Conservation (phyloP, 23 red algal genomes). For the Gracilaria gracilis region DNA sequence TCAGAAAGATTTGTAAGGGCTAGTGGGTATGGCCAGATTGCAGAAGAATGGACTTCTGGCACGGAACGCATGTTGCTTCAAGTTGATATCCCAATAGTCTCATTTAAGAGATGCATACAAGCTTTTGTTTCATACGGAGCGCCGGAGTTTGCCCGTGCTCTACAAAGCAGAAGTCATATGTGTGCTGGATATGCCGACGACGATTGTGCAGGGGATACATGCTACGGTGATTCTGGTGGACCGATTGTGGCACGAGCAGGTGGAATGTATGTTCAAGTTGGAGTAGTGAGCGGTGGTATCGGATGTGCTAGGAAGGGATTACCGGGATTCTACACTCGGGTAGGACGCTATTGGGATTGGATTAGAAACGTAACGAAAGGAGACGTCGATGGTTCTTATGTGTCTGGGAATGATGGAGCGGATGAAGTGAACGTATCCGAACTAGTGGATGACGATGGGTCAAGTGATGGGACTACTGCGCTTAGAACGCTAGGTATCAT, state of each 20-base stretch:
- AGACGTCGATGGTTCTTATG: neutral
- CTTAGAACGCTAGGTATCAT: neutral
- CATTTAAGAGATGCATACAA: constrained; percentile 31
- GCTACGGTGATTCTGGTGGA: constrained; percentile 64
- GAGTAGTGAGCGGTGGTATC: constrained; percentile 48
- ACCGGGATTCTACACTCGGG: constrained; percentile 60
- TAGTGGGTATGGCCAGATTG: constrained; percentile 29
- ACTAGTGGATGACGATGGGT: neutral
- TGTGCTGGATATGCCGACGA: constrained; percentile 63
- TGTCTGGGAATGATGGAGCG: constrained; percentile 21
- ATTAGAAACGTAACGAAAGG: constrained; percentile 33
- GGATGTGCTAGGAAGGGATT: constrained; percentile 59
- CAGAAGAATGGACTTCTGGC: constrained; percentile 16
- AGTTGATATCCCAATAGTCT: constrained; percentile 50
- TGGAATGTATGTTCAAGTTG: constrained; percentile 35
- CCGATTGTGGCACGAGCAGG: constrained; percentile 20
- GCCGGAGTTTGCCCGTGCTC: constrained; percentile 31
- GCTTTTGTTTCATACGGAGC: constrained; percentile 43
- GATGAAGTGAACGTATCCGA: constrained; percentile 13
- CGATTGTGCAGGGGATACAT: constrained; percentile 58
- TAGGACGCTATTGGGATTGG: constrained; percentile 49
- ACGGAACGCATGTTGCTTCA: constrained; percentile 30
- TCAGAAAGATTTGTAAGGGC: constrained; percentile 33
- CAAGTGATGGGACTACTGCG: neutral
- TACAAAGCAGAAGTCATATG: constrained; percentile 47